Percentiles rank a stretch among this genome's conserved stretches.
Conservation (phyloP, 495 filamentous ascomycete genomes). For the Penicillium cataractarum region DNA sequence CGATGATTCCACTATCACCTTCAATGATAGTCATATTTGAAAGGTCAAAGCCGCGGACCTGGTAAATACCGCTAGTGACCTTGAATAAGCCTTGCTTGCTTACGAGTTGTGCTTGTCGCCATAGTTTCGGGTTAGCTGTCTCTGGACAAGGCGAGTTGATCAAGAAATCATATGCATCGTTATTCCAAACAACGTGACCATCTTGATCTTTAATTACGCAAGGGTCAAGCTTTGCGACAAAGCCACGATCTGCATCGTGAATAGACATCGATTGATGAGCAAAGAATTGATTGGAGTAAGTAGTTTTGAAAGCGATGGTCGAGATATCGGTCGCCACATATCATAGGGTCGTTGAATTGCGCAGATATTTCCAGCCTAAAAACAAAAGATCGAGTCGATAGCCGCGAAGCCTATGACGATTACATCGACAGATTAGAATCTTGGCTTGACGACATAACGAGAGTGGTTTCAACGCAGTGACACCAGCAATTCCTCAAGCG, state of each 20-base stretch:
- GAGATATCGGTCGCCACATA: background rate
- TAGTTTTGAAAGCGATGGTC: background rate
- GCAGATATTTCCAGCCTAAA: background rate
- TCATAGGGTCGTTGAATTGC: background rate
- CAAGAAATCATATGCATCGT: constrained; percentile 22
- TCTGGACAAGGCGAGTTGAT: constrained; percentile 7
- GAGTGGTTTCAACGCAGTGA: constrained; percentile 1
- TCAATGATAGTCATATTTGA: constrained; percentile 31
- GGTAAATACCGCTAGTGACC: constrained; percentile 24
- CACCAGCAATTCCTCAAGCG: background rate
- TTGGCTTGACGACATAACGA: constrained; percentile 1
- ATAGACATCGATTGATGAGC: background rate
- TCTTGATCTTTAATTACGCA: constrained; percentile 14
- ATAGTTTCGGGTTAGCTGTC: constrained; percentile 24
- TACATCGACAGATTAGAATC: constrained; percentile 1
- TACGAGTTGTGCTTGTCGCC: constrained; percentile 24
- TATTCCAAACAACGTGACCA: constrained; percentile 21
- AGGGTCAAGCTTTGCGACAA: constrained; percentile 17
- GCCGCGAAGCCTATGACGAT: constrained; percentile 4
- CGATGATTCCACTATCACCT: constrained; percentile 22
- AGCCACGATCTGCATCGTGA: constrained; percentile 13
- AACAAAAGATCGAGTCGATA: background rate
- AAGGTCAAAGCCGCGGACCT: constrained; percentile 24
- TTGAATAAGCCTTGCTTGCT: constrained; percentile 23
- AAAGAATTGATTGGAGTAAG: background rate